phyloP scores from a whole-genome alignment of 2,329 filamentous ascomycete genomes.

The Fusarium tjaetaba region DNA sequence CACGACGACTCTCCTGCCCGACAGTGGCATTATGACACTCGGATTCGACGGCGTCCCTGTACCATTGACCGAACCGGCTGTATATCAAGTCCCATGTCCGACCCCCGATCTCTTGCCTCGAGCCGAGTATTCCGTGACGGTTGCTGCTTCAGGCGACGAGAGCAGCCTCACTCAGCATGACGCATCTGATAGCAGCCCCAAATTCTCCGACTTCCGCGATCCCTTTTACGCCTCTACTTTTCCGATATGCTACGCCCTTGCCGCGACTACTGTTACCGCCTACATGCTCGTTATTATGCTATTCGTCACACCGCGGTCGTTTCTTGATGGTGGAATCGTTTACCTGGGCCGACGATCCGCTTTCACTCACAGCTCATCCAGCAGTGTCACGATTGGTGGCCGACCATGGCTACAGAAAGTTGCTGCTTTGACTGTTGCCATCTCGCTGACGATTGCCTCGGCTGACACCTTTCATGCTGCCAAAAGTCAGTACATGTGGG shows the following conservation, averaged over 20 bases:
- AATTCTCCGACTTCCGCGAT: conserved; percentile 75
- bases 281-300: conserved; percentile 95
- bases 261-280: conserved; percentile 87
- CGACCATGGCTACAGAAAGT: conserved; percentile 94
- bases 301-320: conserved; percentile 93
- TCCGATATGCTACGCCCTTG: conserved; percentile 92
- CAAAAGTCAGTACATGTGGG: conserved; percentile 79
- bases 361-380: conserved; percentile 83
- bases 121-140: conserved; percentile 47
- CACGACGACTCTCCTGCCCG: conserved; percentile 55
- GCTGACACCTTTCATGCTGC: conserved; percentile 90
- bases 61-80: conserved; percentile 66
- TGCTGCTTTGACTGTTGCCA: conserved; percentile 75
- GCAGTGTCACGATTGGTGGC: conserved; percentile 85
- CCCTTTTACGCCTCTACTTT: conserved; percentile 95
- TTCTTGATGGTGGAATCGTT: conserved; percentile 85
- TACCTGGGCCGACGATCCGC: conserved; percentile 84
- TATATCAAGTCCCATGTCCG: conserved; percentile 58
- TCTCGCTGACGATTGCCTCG: conserved; percentile 93
- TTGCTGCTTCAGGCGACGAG: conserved; percentile 52
- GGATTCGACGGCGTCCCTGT: conserved; percentile 61
- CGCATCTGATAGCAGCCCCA: conserved; percentile 46
- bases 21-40: conserved; percentile 60
- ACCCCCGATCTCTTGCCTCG: conserved; percentile 36
- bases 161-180: conserved; percentile 46